Percentiles rank a stretch among this genome's conserved stretches.
phyloP scores from a whole-genome alignment of 306 rosid genomes.

The Sphenostylis stenocarpa region DNA sequence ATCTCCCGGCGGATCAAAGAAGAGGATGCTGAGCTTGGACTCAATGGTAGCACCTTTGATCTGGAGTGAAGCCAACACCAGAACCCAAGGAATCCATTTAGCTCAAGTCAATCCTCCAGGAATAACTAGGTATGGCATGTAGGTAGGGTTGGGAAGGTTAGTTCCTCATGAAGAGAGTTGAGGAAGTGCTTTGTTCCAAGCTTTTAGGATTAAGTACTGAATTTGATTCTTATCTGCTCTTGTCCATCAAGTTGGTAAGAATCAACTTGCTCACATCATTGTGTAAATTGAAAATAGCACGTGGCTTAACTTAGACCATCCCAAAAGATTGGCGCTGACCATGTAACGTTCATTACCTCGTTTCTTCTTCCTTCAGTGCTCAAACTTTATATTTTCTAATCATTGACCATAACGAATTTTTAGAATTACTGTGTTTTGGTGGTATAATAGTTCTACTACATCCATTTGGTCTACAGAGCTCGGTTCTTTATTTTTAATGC shows the following conservation, averaged over 20 bases:
- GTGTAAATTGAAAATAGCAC: conserved; percentile 53
- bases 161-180: conserved; percentile 28
- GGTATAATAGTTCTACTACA: neutral
- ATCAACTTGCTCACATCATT: conserved; percentile 36
- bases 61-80: conserved; percentile 72
- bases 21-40: conserved; percentile 58
- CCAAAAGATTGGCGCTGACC: conserved; percentile 13
- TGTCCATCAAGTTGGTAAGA: conserved; percentile 41
- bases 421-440: neutral
- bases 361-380: neutral
- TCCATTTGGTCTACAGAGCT: neutral
- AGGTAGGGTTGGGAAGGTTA: conserved; percentile 36
- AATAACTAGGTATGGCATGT: conserved; percentile 69
- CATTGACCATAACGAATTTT: neutral
- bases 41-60: conserved; percentile 56
- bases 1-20: conserved; percentile 59
- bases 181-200: conserved; percentile 34
- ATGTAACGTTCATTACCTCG: neutral
- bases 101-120: conserved; percentile 59
- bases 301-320: conserved; percentile 30
- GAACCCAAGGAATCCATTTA: conserved; percentile 63
- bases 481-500: too few species aligned
- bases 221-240: conserved; percentile 29
- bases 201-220: conserved; percentile 37
- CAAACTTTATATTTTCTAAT: neutral